These are phyloP conservation scores for Globisporangium camurandrum DNA, from an alignment of 352 stramenopile genomes.

Conservation along the genomic window DNA sequence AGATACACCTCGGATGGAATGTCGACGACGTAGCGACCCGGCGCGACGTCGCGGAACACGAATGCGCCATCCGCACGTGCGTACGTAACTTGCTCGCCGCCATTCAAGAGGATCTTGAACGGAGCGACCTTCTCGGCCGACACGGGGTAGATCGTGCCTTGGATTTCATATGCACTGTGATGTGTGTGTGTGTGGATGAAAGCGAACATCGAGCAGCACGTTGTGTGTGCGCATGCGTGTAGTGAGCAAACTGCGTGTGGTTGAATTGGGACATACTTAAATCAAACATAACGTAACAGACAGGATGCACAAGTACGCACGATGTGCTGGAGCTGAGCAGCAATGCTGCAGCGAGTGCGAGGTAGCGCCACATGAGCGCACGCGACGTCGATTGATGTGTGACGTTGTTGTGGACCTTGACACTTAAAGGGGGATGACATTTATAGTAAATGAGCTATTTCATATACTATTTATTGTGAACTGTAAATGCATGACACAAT, in stretches of 20 bases:
- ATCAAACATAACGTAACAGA: too few relatives aligned
- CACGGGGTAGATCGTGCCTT: slow-evolving; percentile 43
- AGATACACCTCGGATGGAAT: slow-evolving; percentile 57
- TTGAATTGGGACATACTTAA: too few relatives aligned
- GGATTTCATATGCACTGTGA: slow-evolving; percentile 43
- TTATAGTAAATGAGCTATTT: too few relatives aligned
- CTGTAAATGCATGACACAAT: too few relatives aligned
- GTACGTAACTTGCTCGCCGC: slow-evolving; percentile 63
- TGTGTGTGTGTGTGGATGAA: not conserved
- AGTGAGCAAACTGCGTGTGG: not conserved
- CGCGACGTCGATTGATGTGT: not conserved
- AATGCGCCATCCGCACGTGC: slow-evolving; percentile 60
- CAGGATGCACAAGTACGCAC: too few relatives aligned
- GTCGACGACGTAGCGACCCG: slow-evolving; percentile 69
- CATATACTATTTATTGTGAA: too few relatives aligned
- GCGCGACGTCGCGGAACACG: slow-evolving; percentile 59
- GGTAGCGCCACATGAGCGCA: slow-evolving; percentile 18
- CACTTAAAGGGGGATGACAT: too few relatives aligned
- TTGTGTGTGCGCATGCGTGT: not conserved
- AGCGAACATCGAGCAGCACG: not conserved
- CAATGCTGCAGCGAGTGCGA: slow-evolving; percentile 26
- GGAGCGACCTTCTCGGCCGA: slow-evolving; percentile 46
- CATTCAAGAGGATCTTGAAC: slow-evolving; percentile 63
- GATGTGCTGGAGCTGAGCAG: slow-evolving; percentile 19
- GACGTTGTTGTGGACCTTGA: not conserved